Conservation (phyloP, 2,329 filamentous ascomycete species). For the Colletotrichum sp. region DNA sequence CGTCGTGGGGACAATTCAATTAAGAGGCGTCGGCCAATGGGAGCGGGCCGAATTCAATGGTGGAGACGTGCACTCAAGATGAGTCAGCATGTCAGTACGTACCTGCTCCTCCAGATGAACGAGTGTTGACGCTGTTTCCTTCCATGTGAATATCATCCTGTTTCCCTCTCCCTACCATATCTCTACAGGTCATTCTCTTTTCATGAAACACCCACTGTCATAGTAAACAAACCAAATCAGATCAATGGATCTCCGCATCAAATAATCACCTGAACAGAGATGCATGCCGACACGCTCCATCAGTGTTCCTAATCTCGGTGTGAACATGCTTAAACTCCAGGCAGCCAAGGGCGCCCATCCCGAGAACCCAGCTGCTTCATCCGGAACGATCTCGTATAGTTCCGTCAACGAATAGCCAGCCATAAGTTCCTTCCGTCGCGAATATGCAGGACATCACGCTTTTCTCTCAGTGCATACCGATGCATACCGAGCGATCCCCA, state of each 20-base stretch:
- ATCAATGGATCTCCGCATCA: background rate
- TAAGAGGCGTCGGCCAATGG: constrained; percentile 5
- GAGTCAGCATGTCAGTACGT: background rate
- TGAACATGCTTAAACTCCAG: background rate
- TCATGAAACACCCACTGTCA: background rate
- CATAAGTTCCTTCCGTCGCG: background rate
- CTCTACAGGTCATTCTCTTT: background rate
- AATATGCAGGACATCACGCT: background rate
- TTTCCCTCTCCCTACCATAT: background rate
- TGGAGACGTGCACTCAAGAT: background rate
- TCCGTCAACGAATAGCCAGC: background rate
- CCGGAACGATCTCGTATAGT: background rate
- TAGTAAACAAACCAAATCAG: background rate
- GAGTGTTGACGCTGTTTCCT: background rate
- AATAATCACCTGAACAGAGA: background rate
- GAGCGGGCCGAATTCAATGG: background rate
- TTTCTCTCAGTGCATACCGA: background rate
- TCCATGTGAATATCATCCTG: background rate
- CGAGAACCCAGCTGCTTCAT: background rate
- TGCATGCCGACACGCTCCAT: background rate
- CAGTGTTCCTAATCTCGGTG: background rate
- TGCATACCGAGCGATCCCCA: background rate
- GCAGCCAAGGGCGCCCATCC: background rate
- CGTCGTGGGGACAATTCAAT: constrained; percentile 11
- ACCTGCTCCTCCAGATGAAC: background rate